Percentiles rank a stretch among this genome's conserved stretches.
These are phyloP conservation scores for Taphrina betulina DNA, from an alignment of 1,139 yeast genomes.

Conservation along the genomic window DNA sequence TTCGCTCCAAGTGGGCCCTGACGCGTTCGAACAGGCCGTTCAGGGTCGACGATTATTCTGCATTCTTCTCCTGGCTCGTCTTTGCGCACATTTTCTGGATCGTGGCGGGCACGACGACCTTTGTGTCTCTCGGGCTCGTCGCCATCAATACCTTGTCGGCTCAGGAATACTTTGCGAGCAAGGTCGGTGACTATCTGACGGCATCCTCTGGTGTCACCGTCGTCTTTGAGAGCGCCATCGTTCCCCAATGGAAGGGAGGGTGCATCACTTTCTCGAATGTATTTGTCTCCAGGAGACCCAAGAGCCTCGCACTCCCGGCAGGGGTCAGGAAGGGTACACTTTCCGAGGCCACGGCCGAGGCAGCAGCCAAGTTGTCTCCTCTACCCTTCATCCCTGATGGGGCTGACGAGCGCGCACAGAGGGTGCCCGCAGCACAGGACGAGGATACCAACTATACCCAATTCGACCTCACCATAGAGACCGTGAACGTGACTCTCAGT, in stretches of 20 bases:
- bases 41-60: constrained; percentile 84
- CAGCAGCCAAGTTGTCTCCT: constrained; percentile 41
- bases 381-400: constrained; percentile 1
- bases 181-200: constrained; percentile 78
- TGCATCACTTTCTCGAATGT: constrained; percentile 80
- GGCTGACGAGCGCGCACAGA: constrained; percentile 4
- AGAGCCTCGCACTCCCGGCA: constrained; percentile 51
- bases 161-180: constrained; percentile 80
- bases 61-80: constrained; percentile 85
- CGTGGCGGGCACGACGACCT: constrained; percentile 84
- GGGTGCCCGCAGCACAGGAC: constrained; percentile 45
- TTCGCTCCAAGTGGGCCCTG: constrained; percentile 69
- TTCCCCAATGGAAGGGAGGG: constrained; percentile 92
- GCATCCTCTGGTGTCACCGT: constrained; percentile 82
- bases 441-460: constrained; percentile 97
- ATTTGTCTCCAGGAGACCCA: constrained; percentile 80
- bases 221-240: constrained; percentile 88
- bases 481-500: constrained; percentile 75
- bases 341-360: constrained; percentile 59
- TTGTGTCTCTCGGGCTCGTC: constrained; percentile 72
- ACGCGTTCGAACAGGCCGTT: constrained; percentile 67
- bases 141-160: constrained; percentile 83
- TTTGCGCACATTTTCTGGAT: constrained; percentile 80
- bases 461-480: constrained; percentile 85
- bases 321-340: constrained; percentile 48